Percentiles rank a stretch among this genome's conserved stretches.
phyloP scores from a whole-genome alignment of 1,284 basidiomycete genomes.

The Puccinia novopanici region DNA sequence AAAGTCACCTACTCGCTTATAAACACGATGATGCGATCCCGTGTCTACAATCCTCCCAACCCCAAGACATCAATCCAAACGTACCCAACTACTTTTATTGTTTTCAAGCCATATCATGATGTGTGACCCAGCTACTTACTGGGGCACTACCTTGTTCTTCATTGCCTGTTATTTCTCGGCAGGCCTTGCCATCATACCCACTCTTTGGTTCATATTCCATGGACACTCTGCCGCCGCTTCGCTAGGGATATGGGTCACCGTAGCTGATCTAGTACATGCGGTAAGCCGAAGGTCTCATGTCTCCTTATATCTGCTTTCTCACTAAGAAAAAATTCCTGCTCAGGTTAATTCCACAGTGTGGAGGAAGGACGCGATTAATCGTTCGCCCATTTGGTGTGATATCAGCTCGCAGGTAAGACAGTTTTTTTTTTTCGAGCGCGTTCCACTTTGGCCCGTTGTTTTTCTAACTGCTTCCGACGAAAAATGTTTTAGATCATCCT shows the following conservation, averaged over 20 bases:
- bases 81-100: too few species aligned
- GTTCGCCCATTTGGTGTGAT: constrained; percentile 46
- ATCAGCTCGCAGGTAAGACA: constrained; percentile 44
- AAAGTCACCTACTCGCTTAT: background rate
- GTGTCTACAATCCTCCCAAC: background rate
- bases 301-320: background rate
- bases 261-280: constrained; percentile 38
- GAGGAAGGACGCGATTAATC: constrained; percentile 37
- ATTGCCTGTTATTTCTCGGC: constrained; percentile 25
- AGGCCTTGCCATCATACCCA: constrained; percentile 30
- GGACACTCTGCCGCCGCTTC: constrained; percentile 35
- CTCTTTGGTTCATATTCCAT: constrained; percentile 45
- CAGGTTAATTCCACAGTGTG: constrained; percentile 48
- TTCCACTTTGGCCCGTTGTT: background rate
- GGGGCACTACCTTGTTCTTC: constrained; percentile 32
- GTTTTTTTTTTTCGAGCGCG: background rate
- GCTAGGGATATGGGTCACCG: constrained; percentile 39
- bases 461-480: background rate
- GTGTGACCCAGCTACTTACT: constrained; percentile 6
- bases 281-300: background rate
- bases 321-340: background rate
- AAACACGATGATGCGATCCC: background rate
- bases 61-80: background rate
- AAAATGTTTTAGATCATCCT: constrained; percentile 29
- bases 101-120: background rate